Conservation (phyloP, 2,329 filamentous ascomycete genomes). For the Penicillium occitanis region DNA sequence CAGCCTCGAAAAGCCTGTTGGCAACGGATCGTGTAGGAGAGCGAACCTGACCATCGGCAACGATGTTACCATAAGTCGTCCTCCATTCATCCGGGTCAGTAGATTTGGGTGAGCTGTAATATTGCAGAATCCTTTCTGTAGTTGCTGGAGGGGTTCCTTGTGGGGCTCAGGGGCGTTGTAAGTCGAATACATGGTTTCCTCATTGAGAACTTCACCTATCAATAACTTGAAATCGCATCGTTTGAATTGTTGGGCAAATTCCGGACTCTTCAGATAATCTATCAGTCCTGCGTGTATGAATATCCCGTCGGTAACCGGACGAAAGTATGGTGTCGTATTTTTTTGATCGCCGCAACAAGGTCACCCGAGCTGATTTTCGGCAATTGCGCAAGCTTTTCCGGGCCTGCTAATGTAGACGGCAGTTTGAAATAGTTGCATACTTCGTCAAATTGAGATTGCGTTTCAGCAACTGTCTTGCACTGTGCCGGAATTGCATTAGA, state of each 20-base stretch:
- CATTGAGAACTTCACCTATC: neutral
- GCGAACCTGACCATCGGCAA: neutral
- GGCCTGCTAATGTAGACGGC: neutral
- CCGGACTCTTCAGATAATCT: neutral
- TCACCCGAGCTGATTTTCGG: neutral
- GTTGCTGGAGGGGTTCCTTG: neutral
- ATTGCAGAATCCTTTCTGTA: neutral
- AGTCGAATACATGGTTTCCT: neutral
- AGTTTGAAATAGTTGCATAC: neutral
- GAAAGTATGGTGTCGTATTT: neutral
- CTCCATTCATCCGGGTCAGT: neutral
- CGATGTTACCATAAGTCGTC: neutral
- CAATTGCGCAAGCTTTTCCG: neutral
- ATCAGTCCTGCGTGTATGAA: neutral
- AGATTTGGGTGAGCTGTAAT: neutral
- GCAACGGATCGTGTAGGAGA: neutral
- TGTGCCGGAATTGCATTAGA: neutral
- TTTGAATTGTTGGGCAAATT: neutral
- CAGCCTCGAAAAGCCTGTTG: neutral
- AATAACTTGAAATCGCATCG: neutral
- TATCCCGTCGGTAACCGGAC: neutral
- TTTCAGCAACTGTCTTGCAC: neutral
- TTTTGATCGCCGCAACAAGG: neutral
- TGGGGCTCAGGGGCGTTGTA: neutral
- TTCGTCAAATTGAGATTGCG: neutral